Base-by-base conservation (phyloP, 2,329 filamentous ascomycete species). In the Ustulina deusta region DNA sequence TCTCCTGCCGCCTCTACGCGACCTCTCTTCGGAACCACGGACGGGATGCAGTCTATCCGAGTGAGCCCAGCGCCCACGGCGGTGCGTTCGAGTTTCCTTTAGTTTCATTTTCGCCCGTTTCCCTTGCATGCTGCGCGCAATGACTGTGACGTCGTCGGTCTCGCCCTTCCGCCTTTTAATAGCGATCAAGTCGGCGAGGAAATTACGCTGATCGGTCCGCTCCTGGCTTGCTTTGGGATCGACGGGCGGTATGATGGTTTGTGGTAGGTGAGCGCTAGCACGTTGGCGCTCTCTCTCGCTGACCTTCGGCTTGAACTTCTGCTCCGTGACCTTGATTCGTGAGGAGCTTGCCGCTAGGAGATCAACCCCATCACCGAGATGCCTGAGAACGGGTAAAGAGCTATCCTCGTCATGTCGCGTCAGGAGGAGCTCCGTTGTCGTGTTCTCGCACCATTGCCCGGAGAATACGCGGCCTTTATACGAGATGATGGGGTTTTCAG, bases 361-460 rank as follows among this genome's bases (percentile, higher is more conserved):
- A 75, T 94, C 91, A 42, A 93, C 89, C 27, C 87, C 85, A 25
- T 86, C 83, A 36, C 81, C 82, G 29, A 87, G 83, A 27, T 83
- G 81, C n/a, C 84, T 85, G 44, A 87, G 77, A 9, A 79, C 78
- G 3, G 86, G 85, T 2, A 86, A 36, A 64, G 77, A 77, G 11
- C 77, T 73, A 63, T 79, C 72, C 6, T 76, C 69, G 69, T 84
- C 80, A 69, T 84, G 86, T 17, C 80, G 80, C 1, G 85, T 85
- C 74, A 97, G 91, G 48, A 97, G 87, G 71, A 94, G 82, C 72
- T 97, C 93, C 0, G 94, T 97, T 40, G 95, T 95, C 49, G 97
- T 87, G 67, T 93, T 91, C 69, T 92, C 89, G 11, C 89, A 87
- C 95, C 95, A 98, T 52, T 88, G 82, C 71, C 93, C 95, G 70